Conservation (phyloP, 805 yeast genomes). For the Clavispora fructus region DNA sequence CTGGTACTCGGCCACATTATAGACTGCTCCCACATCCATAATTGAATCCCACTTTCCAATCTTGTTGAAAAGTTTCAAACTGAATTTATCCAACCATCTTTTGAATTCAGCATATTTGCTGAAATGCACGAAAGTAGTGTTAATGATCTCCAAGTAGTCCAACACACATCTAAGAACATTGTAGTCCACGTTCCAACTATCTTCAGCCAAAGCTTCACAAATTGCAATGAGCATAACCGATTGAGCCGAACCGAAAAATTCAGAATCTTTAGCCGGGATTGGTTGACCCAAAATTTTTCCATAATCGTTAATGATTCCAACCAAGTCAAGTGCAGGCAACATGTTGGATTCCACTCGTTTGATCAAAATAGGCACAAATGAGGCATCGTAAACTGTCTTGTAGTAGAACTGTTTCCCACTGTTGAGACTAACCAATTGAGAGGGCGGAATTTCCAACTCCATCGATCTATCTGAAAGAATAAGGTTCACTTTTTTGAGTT, state of each 20-base stretch:
- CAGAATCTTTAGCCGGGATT: constrained; percentile 15
- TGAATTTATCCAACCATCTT: constrained; percentile 17
- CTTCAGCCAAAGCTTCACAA: constrained; percentile 20
- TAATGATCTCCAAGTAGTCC: constrained; percentile 27
- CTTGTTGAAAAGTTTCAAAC: constrained; percentile 16
- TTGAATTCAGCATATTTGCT: constrained; percentile 20
- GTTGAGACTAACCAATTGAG: constrained; percentile 38
- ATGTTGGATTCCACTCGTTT: constrained; percentile 18
- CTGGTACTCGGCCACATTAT: constrained; percentile 34
- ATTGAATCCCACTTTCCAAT: constrained; percentile 25
- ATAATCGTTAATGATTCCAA: constrained; percentile 35
- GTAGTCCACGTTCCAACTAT: constrained; percentile 20
- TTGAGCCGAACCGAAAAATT: constrained; percentile 17
- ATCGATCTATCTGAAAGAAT: constrained; percentile 40
- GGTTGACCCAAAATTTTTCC: constrained; percentile 32
- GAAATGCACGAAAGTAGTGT: constrained; percentile 28
- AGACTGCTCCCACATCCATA: constrained; percentile 7
- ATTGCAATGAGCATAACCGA: constrained; percentile 25
- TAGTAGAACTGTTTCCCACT: constrained; percentile 43
- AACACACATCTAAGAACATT: constrained; percentile 33
- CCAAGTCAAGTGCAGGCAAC: constrained; percentile 27
- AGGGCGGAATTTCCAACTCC: constrained; percentile 24
- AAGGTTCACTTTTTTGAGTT: constrained; percentile 26
- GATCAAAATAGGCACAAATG: constrained; percentile 9
- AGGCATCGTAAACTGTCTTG: constrained; percentile 42